A percentile compares a stretch with the other conserved stretches of the same genome.
These are phyloP conservation scores for Salix dunnii DNA, from an alignment of 345 rosid species.

Conservation along the genomic window DNA sequence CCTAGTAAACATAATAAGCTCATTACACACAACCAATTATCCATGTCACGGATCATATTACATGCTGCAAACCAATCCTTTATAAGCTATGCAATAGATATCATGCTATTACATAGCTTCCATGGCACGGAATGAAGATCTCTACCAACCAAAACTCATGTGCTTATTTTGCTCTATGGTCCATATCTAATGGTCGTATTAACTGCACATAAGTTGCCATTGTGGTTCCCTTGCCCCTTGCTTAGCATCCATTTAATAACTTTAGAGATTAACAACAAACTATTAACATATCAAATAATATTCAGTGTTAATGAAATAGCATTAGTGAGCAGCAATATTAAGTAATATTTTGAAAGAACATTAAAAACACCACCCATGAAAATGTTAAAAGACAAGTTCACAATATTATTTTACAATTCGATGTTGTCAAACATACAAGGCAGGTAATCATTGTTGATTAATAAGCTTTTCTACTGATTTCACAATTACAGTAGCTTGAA, in stretches of 20 bases:
- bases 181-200: conserved; percentile 79
- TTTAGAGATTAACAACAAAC: conserved; percentile 2
- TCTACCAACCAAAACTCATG: conserved; percentile 64
- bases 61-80: conserved; percentile 45
- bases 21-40: neutral
- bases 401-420: neutral
- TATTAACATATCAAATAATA: neutral
- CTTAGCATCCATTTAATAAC: conserved; percentile 98
- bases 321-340: neutral
- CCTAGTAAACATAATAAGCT: neutral
- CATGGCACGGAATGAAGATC: conserved; percentile 94
- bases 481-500: no score
- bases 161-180: conserved; percentile 86
- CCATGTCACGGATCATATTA: neutral
- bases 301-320: neutral
- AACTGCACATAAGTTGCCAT: conserved; percentile 75
- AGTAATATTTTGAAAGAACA: neutral
- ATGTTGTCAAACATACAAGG: neutral
- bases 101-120: conserved; percentile 72
- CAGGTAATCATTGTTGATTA: no score
- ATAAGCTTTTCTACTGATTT: no score
- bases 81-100: conserved; percentile 57
- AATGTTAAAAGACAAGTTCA: neutral
- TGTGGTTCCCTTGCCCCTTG: conserved; percentile 94
- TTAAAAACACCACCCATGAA: neutral